Evolutionary conservation across 345 rosid species (phyloP).

Genomic region (Salix viminalis): DNA sequence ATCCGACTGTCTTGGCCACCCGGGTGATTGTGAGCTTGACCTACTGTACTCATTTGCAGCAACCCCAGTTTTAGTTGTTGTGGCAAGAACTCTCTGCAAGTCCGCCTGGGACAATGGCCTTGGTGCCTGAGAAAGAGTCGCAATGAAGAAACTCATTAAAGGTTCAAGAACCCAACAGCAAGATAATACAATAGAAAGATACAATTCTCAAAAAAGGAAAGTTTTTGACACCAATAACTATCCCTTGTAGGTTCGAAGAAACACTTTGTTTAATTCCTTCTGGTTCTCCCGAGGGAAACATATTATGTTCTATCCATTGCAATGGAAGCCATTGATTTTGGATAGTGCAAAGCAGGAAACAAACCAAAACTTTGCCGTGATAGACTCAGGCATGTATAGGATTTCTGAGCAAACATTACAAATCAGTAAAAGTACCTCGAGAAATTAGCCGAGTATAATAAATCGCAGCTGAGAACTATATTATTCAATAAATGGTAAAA

Average conservation of each 20-base stretch:
- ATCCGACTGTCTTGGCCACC: constrained; percentile 53
- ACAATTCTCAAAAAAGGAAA: background rate
- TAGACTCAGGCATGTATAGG: background rate
- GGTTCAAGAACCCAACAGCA: background rate
- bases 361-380: background rate
- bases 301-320: background rate
- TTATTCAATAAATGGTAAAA: too few relatives aligned
- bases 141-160: background rate
- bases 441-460: too few relatives aligned
- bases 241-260: too few relatives aligned
- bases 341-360: background rate
- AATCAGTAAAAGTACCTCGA: background rate
- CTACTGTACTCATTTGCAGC: constrained; percentile 72
- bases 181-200: background rate
- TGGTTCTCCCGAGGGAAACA: background rate
- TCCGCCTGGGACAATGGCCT: constrained; percentile 70
- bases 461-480: background rate
- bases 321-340: background rate
- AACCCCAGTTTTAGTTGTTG: constrained; percentile 64
- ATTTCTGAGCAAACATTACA: background rate
- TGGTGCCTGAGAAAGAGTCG: constrained; percentile 45
- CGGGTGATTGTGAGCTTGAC: constrained; percentile 46
- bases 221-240: background rate
- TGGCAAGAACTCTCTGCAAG: constrained; percentile 59
- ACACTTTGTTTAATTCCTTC: too few relatives aligned